phyloP scores from a whole-genome alignment of 192 early-diverging fungal genomes.

The Coemansia sp. region DNA sequence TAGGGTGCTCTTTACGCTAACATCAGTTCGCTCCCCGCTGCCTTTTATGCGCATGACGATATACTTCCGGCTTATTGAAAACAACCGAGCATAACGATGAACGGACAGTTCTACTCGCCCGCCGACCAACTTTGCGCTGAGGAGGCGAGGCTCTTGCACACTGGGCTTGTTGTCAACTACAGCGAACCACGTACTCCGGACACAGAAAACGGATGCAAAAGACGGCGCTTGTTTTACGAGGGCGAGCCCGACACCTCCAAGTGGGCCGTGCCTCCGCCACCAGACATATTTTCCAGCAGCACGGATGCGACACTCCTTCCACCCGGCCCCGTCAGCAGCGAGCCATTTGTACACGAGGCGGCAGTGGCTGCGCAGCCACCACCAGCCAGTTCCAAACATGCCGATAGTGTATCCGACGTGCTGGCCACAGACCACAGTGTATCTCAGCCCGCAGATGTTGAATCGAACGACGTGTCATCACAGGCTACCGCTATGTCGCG shows the following conservation, averaged over 20 bases:
- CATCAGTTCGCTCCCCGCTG: too few relatives aligned
- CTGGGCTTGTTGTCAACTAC: neutral
- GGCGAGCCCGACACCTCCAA: conserved; percentile 44
- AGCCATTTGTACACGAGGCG: neutral
- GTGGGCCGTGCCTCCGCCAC: conserved; percentile 36
- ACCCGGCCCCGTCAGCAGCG: neutral
- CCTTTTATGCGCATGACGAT: too few relatives aligned
- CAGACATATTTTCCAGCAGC: conserved; percentile 15
- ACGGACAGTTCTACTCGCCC: conserved; percentile 22
- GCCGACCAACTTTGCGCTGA: conserved; percentile 31
- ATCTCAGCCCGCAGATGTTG: neutral
- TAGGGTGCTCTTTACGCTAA: too few relatives aligned
- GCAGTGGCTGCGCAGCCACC: neutral
- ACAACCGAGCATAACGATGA: neutral
- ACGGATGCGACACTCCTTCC: neutral
- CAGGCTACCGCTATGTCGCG: neutral
- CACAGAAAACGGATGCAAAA: conserved; percentile 1
- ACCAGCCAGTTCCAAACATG: neutral
- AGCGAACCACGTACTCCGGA: neutral
- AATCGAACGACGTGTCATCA: neutral
- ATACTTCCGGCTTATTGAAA: neutral
- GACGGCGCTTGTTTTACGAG: conserved; percentile 27
- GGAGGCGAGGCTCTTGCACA: neutral
- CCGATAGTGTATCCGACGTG: neutral
- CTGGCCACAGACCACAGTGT: neutral